These are phyloP conservation scores for Lentinula sp. DNA, from an alignment of 768 basidiomycete genomes.

Conservation along the genomic window DNA sequence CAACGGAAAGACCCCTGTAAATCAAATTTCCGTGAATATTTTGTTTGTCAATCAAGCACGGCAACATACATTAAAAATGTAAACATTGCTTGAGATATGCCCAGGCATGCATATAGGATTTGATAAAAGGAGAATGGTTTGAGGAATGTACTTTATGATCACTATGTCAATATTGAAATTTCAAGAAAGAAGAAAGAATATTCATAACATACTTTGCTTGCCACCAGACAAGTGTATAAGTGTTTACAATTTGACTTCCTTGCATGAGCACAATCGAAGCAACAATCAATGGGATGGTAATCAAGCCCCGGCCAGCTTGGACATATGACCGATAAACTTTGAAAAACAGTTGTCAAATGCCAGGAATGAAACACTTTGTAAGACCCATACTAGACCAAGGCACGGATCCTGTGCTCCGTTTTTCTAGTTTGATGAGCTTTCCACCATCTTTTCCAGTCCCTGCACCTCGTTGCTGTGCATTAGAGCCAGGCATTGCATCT, in stretches of 20 bases:
- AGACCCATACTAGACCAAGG: slow-evolving; percentile 34
- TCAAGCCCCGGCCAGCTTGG: slow-evolving; percentile 43
- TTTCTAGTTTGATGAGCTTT: slow-evolving; percentile 58
- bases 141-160: slow-evolving; percentile 34
- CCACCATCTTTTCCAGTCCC: slow-evolving; percentile 64
- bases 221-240: slow-evolving; percentile 72
- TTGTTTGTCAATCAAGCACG: not conserved
- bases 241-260: slow-evolving; percentile 52
- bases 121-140: slow-evolving; percentile 57
- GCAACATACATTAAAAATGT: slow-evolving; percentile 51
- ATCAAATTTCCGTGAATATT: not conserved
- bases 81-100: slow-evolving; percentile 47
- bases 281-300: slow-evolving; percentile 45
- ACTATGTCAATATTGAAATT: not conserved
- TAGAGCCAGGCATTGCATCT: slow-evolving; percentile 12
- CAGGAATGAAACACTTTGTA: not conserved
- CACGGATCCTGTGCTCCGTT: slow-evolving; percentile 57
- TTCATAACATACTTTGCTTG: slow-evolving; percentile 44
- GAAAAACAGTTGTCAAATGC: not conserved
- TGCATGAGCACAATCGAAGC: slow-evolving; percentile 53
- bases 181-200: not conserved
- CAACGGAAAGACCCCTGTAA: slow-evolving; percentile 45
- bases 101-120: slow-evolving; percentile 54
- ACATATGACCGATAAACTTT: slow-evolving; percentile 58
- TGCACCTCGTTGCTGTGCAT: slow-evolving; percentile 21